phyloP scores from a whole-genome alignment of 2,329 filamentous ascomycete genomes.

The Boeremia exigua region DNA sequence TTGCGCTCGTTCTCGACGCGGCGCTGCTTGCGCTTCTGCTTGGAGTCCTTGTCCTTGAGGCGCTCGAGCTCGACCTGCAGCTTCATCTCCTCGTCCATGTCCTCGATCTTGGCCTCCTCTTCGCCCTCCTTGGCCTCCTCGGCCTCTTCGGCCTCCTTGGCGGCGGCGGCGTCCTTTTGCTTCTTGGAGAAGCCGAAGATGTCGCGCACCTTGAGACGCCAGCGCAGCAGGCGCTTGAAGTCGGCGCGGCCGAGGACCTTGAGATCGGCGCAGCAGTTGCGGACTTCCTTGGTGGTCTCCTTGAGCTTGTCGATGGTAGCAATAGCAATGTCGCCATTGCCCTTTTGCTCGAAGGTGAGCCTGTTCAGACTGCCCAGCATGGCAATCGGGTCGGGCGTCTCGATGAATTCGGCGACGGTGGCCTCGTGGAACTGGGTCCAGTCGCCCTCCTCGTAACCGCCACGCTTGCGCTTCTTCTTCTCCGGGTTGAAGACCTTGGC shows the following conservation, averaged over 20 bases:
- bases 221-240: conserved; percentile 86
- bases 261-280: conserved; percentile 69
- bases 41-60: conserved; percentile 77
- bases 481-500: conserved; percentile 98
- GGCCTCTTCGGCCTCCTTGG: conserved; percentile 49
- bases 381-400: conserved; percentile 89
- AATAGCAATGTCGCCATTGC: conserved; percentile 79
- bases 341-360: conserved; percentile 80
- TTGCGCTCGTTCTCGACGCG: conserved; percentile 92
- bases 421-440: conserved; percentile 91
- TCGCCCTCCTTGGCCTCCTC: conserved; percentile 54
- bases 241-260: conserved; percentile 93
- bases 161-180: conserved; percentile 60
- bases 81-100: conserved; percentile 93
- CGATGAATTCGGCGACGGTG: conserved; percentile 88
- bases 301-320: conserved; percentile 84
- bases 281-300: conserved; percentile 65
- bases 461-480: conserved; percentile 94
- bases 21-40: conserved; percentile 81
- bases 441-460: conserved; percentile 96
- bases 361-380: conserved; percentile 87
- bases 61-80: conserved; percentile 87
- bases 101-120: conserved; percentile 81
- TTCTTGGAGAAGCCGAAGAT: conserved; percentile 87
- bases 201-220: conserved; percentile 87